Evolutionary conservation across 768 basidiomycete species (phyloP).

Genomic region (Mycena amicta): DNA sequence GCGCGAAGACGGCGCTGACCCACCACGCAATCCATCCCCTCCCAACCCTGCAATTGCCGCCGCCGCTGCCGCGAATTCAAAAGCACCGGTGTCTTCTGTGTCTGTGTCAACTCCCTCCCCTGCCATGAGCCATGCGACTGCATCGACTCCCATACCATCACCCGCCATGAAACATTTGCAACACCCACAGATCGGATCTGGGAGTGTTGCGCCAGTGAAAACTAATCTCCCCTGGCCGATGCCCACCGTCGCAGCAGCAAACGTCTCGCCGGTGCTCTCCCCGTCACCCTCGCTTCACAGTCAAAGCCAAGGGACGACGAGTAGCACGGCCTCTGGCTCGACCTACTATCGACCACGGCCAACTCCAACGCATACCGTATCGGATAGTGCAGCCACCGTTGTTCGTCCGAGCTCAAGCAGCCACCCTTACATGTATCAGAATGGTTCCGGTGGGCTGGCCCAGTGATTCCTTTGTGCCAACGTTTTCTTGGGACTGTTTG

Average conservation of each 20-base stretch:
- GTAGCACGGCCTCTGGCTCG: constrained; percentile 28
- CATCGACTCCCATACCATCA: constrained; percentile 52
- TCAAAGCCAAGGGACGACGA: background rate
- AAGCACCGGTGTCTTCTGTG: constrained; percentile 21
- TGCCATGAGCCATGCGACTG: constrained; percentile 38
- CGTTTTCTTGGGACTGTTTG: too few relatives aligned
- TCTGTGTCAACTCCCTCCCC: constrained; percentile 33
- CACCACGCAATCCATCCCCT: constrained; percentile 34
- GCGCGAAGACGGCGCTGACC: constrained; percentile 45
- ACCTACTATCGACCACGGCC: constrained; percentile 61
- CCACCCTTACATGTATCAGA: constrained; percentile 1
- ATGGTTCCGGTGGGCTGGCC: too few relatives aligned
- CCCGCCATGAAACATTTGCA: constrained; percentile 53
- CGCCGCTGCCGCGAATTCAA: constrained; percentile 28
- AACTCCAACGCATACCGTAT: background rate
- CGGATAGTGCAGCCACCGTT: background rate
- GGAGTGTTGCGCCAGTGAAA: constrained; percentile 15
- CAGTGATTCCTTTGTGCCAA: too few relatives aligned
- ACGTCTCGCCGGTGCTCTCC: constrained; percentile 56
- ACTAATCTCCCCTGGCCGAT: constrained; percentile 63
- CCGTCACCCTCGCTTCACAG: constrained; percentile 29
- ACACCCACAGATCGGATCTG: too few relatives aligned
- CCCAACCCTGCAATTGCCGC: constrained; percentile 31
- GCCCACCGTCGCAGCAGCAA: constrained; percentile 68
- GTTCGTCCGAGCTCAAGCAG: background rate